A percentile compares a stretch with the other conserved stretches of the same genome.
phyloP scores from a whole-genome alignment of 305 asterid genomes.

The Lippia alba region DNA sequence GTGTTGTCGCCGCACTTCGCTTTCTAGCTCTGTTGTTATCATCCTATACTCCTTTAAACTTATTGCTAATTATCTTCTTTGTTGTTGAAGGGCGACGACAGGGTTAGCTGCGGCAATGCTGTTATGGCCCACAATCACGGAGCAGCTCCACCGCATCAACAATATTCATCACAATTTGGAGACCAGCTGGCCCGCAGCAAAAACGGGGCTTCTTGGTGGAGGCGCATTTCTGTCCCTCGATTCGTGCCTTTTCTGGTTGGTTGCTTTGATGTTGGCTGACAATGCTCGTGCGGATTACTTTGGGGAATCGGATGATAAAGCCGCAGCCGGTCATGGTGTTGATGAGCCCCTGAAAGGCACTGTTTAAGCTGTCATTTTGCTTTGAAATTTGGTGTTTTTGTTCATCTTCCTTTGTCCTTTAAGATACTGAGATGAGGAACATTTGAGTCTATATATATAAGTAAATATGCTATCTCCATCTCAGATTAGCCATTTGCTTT shows the following conservation, averaged over 20 bases:
- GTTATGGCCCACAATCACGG: slow-evolving; percentile 64
- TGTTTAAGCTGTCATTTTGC: slow-evolving; percentile 22
- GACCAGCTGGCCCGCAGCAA: slow-evolving; percentile 65
- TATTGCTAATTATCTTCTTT: background rate
- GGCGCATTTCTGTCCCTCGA: slow-evolving; percentile 75
- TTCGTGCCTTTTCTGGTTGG: slow-evolving; percentile 67
- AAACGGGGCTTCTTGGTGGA: slow-evolving; percentile 77
- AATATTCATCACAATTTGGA: slow-evolving; percentile 53
- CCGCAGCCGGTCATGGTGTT: slow-evolving; percentile 27
- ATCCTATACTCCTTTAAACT: no score
- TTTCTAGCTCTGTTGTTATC: no score
- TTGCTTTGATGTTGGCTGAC: slow-evolving; percentile 59
- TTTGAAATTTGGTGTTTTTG: background rate
- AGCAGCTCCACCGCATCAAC: slow-evolving; percentile 50
- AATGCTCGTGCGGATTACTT: slow-evolving; percentile 68
- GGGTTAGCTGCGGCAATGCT: slow-evolving; percentile 58
- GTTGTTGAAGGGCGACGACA: slow-evolving; percentile 46
- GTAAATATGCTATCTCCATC: background rate
- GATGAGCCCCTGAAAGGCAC: slow-evolving; percentile 38
- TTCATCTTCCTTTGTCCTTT: background rate
- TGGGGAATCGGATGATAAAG: slow-evolving; percentile 39
- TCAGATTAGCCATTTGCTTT: background rate
- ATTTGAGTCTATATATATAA: background rate
- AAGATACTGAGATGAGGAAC: background rate
- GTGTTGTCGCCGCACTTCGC: slow-evolving; percentile 23